Evolutionary conservation across 177 flowering plant genomes (phyloP), one percentile per base, ranked within the genome.

Genomic region (Vitis hybrid): DNA sequence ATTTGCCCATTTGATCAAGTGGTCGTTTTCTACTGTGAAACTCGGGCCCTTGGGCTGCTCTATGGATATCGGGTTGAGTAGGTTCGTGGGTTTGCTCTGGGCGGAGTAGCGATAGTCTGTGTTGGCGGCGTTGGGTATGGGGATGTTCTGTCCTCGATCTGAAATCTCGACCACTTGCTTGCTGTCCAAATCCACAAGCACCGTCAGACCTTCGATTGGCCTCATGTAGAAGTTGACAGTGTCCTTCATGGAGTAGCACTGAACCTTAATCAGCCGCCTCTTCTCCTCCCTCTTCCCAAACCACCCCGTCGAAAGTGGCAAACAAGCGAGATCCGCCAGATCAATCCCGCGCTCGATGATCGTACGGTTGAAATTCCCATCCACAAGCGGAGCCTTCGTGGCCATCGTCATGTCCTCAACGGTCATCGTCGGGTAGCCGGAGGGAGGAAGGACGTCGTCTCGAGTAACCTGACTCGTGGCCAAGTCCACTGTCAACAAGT

Each of bases 11-110:
- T 82, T 89, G 31, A 95, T 91, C 61, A 69, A 7, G 74, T 95
- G 97, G 1, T 76, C 86, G 19, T 93, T 85, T 65, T 87, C 93
- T 1, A 96, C 70, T 0, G 31, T 76, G 60, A 93, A 95, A 64
- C 97, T 93, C 14, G 98, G 99, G 0, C 98, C 98, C 6, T 86
- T 79, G 2, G 95, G 93, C 33, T 96, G 99, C 79, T 96, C 99
- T 0, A 93, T 73, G 18, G 98, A 96, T n/a, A 93, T 93, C 12
- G 98, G 98, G 60, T 92, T 93, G n/a, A 86, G n/a, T 1, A 69
- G 76, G 29, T 73, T 63, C 73, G 51, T 72, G 10, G 65, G 51
- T 15, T 33, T 33, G 2, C 59, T 9, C 62, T 71, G 63, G 1
- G 64, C 71, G 0, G 77, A 29, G 80, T 45, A 83, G 1, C 94